Evolutionary conservation across 345 rosid genomes (phyloP), one percentile per base, ranked within the genome.

Genomic region (Erysimum cheiranthoides): DNA sequence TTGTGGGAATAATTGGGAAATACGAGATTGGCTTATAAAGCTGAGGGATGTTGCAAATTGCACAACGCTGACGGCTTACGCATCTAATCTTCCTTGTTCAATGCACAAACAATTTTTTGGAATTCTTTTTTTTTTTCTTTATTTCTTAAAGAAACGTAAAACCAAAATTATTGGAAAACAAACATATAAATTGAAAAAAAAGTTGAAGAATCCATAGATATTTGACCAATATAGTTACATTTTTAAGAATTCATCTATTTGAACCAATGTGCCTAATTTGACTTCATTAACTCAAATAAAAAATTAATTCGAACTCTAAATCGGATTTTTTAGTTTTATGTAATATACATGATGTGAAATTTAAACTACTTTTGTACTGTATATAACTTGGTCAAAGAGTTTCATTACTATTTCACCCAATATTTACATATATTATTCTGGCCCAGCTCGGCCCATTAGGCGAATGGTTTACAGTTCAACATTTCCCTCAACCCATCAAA

Each of bases 21-120:
- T 75, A 68, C 74, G 73, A 75, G 74, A 56, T 68, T 75, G 79
- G 68, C 74, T 60, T 75, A 27, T 14, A 50, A 59, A 18, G 35
- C 45, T 21, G 52, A 67, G 36, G 52, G 68, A 40, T 68, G 46
- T 75, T 67, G 53, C 78, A 75, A 66, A 27, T 66, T 39, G 46
- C 45, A 68, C 56, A 68, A 39, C 39, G 47, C 69, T 10, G 69
- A 68, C 74, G 69, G 56, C 35, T 17, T 38, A 60, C 57, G 74
- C 79, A 75, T 75, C 69, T 60, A 31, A 68, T 68, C 54, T 75
- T 68, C 57, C 69, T 75, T 32, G 69, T 36, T 68, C 74, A 40
- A 30, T 68, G 79, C 79, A 47, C 46, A 60, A 2, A 59, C 73
- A 50, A 67, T 31, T 21, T 65, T 74, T 67, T 5, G 0, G 8